A percentile compares a stretch with the other conserved stretches of the same genome.
phyloP scores from a whole-genome alignment of 2,329 filamentous ascomycete genomes.

The Ascochyta rabiei region DNA sequence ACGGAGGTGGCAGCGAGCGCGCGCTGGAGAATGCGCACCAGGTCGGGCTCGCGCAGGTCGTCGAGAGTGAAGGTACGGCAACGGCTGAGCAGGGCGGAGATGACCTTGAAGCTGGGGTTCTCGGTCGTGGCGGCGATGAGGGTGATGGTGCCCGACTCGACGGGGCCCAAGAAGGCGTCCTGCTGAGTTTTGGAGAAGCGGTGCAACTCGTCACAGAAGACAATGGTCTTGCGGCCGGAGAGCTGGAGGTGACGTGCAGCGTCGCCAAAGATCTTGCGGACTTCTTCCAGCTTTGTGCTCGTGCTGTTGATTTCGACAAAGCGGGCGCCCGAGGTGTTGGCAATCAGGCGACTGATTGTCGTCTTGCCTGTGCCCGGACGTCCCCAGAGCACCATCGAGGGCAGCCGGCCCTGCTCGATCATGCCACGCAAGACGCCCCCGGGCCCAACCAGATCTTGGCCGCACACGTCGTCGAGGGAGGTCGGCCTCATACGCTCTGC shows the following conservation, averaged over 20 bases:
- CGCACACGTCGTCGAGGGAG: constrained; percentile 83
- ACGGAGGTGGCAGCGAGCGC: constrained; percentile 68
- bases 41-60: constrained; percentile 73
- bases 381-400: constrained; percentile 95
- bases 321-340: constrained; percentile 77
- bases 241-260: constrained; percentile 79
- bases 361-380: constrained; percentile 83
- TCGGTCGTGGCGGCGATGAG: constrained; percentile 96
- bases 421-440: constrained; percentile 83
- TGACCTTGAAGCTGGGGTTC: constrained; percentile 93
- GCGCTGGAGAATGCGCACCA: constrained; percentile 75
- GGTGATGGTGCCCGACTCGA: constrained; percentile 88
- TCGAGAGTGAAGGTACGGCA: constrained; percentile 89
- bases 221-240: constrained; percentile 88
- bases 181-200: constrained; percentile 91
- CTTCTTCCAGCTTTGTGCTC: constrained; percentile 83
- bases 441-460: constrained; percentile 87
- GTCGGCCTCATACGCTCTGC: constrained; percentile 92
- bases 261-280: constrained; percentile 89
- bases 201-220: constrained; percentile 98
- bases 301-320: constrained; percentile 94
- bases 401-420: constrained; percentile 83
- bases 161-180: constrained; percentile 90
- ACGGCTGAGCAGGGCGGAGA: constrained; percentile 82
- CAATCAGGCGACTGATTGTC: constrained; percentile 90